phyloP scores from a whole-genome alignment of 352 stramenopile genomes.

The Phytophthora cajani region DNA sequence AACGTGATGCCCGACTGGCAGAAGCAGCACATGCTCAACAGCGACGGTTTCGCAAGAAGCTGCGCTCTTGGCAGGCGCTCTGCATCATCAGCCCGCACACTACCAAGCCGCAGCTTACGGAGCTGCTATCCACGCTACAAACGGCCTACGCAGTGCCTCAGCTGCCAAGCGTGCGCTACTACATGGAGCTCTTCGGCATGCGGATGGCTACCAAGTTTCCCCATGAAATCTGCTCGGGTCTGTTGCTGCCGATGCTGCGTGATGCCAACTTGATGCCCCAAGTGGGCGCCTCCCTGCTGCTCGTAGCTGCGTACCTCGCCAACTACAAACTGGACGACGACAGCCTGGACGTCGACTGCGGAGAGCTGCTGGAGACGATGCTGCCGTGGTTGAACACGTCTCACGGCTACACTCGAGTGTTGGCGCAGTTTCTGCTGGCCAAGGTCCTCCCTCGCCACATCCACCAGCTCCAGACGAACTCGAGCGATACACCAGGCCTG shows the following conservation, averaged over 20 bases:
- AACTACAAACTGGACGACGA: conserved; percentile 44
- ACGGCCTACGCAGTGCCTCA: conserved; percentile 68
- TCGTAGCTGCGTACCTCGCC: conserved; percentile 55
- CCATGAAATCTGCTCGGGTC: conserved; percentile 35
- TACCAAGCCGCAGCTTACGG: conserved; percentile 27
- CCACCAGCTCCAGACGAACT: conserved; percentile 35
- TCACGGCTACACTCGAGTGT: conserved; percentile 82
- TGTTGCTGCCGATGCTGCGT: conserved; percentile 66
- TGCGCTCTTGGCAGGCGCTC: conserved; percentile 83
- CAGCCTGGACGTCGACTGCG: conserved; percentile 28
- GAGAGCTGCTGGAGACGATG: conserved; percentile 55
- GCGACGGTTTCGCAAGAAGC: conserved; percentile 76
- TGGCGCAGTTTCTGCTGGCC: conserved; percentile 76
- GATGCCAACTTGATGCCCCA: conserved; percentile 81
- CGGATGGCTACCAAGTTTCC: conserved; percentile 66
- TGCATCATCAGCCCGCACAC: conserved; percentile 74
- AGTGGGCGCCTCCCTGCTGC: conserved; percentile 65
- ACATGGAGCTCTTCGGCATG: conserved; percentile 88
- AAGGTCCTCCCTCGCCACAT: conserved; percentile 73
- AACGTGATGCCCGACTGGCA: conserved; percentile 67
- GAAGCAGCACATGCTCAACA: conserved; percentile 89
- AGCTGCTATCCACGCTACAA: conserved; percentile 44
- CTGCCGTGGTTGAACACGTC: conserved; percentile 78
- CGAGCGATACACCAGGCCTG: conserved; percentile 32
- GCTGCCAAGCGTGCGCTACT: conserved; percentile 74